Base-by-base conservation (phyloP, 129 eudicot species). In the Rutidosis leptorrhynchoides region DNA sequence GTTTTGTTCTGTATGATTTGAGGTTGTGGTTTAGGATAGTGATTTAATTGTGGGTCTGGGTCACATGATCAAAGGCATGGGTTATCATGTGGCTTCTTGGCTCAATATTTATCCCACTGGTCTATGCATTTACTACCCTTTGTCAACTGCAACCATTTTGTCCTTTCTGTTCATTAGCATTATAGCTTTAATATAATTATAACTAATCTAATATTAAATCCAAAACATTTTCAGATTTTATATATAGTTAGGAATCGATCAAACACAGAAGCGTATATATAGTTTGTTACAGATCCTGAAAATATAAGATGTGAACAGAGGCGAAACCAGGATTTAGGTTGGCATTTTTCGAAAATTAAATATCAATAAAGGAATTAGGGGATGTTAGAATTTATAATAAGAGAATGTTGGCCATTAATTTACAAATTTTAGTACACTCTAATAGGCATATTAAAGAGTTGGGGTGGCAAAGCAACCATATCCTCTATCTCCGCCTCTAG, bases 1-100 rank as follows among this genome's bases (percentile, higher is more conserved):
- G 19, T 67, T 67, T 62, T 24, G 74, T 74, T 58, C 12, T 58
- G 55, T 30, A 55, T 65, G 46, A 74, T 58, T 32, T 75, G 69
- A 67, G 74, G 69, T 75, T 75, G 73, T 58, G 56, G 58, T 63
- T 63, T 55, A 64, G 35, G 71, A 72, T 53, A 63, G 70, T 63
- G 70, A 72, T 16, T 27, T 59, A 59, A 54, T 74, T 74, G 55
- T 29, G 40, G 64, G 65, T 14, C 48, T 59, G 69, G 37, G 58
- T 67, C 74, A 75, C 79, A 75, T 67, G 79, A 69, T 67, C 74
- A 58, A 75, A 67, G 79, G 74, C 49, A 75, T 75, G 79, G 79
- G 79, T 69, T 53, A 74, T 74, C 79, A 74, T 59, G 79, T 74
- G 79, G 63, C 30, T 74, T 67, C 68, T 66, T 74, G 79, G 68